Conservation (phyloP, 2,329 filamentous ascomycete genomes). For the Botryotinia convoluta region DNA sequence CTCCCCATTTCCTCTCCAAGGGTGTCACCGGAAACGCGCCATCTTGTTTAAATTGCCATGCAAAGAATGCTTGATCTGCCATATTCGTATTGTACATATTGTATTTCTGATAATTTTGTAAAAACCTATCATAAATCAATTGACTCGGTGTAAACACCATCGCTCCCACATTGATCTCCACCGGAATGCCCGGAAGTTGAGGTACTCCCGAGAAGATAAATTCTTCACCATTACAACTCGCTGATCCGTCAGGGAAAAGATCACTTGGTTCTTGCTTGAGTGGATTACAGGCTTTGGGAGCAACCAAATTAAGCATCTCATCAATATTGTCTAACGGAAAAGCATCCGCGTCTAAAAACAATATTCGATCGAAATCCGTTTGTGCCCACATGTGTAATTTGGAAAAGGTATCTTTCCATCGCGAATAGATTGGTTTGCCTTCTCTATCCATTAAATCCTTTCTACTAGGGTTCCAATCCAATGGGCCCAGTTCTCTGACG, state of each 20-base stretch:
- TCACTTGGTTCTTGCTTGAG: neutral
- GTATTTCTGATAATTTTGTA: constrained; percentile 12
- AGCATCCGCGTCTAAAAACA: constrained; percentile 24
- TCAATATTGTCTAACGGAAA: constrained; percentile 25
- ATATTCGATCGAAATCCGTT: constrained; percentile 21
- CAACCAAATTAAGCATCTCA: constrained; percentile 22
- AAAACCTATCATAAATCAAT: neutral
- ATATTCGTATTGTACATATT: constrained; percentile 13
- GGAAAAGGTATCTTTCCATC: constrained; percentile 25
- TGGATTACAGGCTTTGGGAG: constrained; percentile 11
- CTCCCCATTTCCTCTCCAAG: constrained; percentile 12
- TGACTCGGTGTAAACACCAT: constrained; percentile 14
- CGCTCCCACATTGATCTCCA: constrained; percentile 15
- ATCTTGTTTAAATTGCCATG: constrained; percentile 17
- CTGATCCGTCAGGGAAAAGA: neutral
- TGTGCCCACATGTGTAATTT: constrained; percentile 26
- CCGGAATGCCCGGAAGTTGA: neutral
- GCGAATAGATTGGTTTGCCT: constrained; percentile 7
- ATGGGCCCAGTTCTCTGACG: constrained; percentile 20
- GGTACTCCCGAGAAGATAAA: constrained; percentile 8
- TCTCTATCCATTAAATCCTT: neutral
- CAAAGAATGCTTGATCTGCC: constrained; percentile 20
- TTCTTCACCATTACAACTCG: neutral
- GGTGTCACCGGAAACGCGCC: constrained; percentile 10
- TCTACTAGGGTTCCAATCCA: constrained; percentile 20